Base-by-base conservation (phyloP, 2,329 filamentous ascomycete species). In the Aspergillus neotritici region DNA sequence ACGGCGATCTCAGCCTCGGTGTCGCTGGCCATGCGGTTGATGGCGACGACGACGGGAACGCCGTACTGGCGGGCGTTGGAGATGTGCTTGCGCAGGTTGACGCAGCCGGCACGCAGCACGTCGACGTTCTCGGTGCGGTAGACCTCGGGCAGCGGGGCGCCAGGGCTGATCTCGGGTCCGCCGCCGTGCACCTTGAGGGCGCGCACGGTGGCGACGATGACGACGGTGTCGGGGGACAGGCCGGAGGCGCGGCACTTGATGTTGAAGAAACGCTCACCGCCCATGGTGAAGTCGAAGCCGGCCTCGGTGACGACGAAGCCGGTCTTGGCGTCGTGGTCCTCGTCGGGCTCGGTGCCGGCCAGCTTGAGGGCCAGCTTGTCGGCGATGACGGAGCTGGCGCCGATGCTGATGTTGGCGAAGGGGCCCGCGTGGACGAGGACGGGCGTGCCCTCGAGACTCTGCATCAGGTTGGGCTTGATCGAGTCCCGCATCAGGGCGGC, bases 211-310 rank as follows among this genome's bases (percentile, higher is more conserved):
- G 93, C 91, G 31, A 98, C 93, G 46, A 98, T 83, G 34, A 98
- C 88, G 5, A 95, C 90, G 1, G 89, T 87, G 61, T 98, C 93
- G 2, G 93, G 93, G 2, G 88, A 81, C 35, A 98, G 83, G 16
- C 91, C 91, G 5, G 91, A 96, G 8, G 89, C 86, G 48, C 93
- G 86, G 73, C 93, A 97, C 78, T 98, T 98, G 77, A 98, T 97
- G 75, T 98, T 97, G 82, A 98, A 97, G 78, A 98, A 98, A 40
- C 93, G 86, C 77, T 98, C 93, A 51, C 93, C 93, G 52, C 93
- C 93, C 93, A 98, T 98, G 59, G 93, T 97, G 72, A 98, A 98
- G 70, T 98, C 93, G 67, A 98, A 98, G 8, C 93, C 93, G 41
- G 93, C 91, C 69, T 98, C 93, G 2, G 93, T 98, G 31, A 98